Conservation (phyloP, 192 early-diverging fungal genomes). For the Chytriomyces sp. region DNA sequence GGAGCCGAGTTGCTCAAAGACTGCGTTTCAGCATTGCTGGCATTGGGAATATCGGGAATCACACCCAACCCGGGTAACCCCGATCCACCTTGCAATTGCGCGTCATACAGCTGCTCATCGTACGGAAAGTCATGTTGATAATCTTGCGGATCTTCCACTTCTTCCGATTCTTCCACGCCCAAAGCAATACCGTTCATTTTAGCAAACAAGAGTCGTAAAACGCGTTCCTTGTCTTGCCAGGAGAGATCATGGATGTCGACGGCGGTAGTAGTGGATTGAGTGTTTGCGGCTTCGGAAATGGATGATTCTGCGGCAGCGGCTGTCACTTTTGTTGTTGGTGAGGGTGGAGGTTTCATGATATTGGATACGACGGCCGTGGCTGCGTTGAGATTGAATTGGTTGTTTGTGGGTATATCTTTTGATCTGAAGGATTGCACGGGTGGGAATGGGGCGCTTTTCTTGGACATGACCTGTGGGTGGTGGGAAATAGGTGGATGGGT, state of each 20-base stretch:
- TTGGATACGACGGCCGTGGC: conserved; percentile 27
- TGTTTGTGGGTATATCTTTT: conserved; percentile 24
- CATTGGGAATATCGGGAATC: background rate
- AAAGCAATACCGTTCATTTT: conserved; percentile 66
- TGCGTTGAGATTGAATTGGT: conserved; percentile 27
- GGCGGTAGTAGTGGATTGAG: background rate
- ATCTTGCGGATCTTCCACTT: conserved; percentile 7
- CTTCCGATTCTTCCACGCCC: conserved; percentile 30
- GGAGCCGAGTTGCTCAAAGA: too few species aligned
- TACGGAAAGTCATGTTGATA: background rate
- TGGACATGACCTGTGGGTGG: conserved; percentile 42
- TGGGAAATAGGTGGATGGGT: too few species aligned
- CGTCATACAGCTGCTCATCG: conserved; percentile 18
- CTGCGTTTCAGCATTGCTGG: too few species aligned
- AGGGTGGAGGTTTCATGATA: conserved; percentile 35
- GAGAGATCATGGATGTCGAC: conserved; percentile 57
- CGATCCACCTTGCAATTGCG: background rate
- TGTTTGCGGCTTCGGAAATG: background rate
- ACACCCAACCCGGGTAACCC: background rate
- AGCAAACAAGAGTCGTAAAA: conserved; percentile 66
- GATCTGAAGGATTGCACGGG: conserved; percentile 44
- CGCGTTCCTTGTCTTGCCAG: conserved; percentile 64
- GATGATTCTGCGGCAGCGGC: conserved; percentile 34
- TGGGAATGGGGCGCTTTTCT: conserved; percentile 36
- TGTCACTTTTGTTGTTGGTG: conserved; percentile 27